Evolutionary conservation across 2,329 filamentous ascomycete species (phyloP), one percentile per base, ranked within the genome.

Genomic region (Seiridium cupressi): DNA sequence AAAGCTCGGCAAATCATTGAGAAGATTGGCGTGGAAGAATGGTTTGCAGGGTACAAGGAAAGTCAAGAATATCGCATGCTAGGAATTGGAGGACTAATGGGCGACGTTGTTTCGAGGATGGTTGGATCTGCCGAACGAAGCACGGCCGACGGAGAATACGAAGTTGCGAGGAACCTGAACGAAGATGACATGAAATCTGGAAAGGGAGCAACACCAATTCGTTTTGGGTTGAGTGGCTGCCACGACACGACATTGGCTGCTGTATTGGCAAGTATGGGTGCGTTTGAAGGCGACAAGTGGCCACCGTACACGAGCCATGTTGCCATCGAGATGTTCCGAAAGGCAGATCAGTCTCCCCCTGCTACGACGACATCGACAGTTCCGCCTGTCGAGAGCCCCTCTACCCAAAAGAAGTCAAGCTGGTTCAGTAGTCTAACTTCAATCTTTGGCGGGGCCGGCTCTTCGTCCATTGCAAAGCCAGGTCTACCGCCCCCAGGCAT

Each of bases 281-380:
- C 90, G 3, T 95, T 92, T 71, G 81, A 91, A 47, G 78, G 79
- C 26, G 84, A 84, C 53, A 82, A 83, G 42, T 99, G 95, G 95
- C 95, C 95, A 1, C 93, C 93, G 0, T 99, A 94, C 70, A 97
- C 94, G 0, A 94, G 91, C 67, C 93, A 96, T 68, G 84, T 99
- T 64, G 93, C 95, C 38, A 81, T 99, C 58, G 95, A 99, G 75
- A 82, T 98, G 63, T 97, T 98, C 79, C 86, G 84, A 46, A 83
- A 85, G 65, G 72, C 76, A 46, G 68, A 73, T 49, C 58, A 44
- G 8, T 53, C 68, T 44, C 57, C 63, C 5, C 31, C 53, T 34
- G 35, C 62, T 3, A 32, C 66, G 4, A 26, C 58, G 38, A 51
- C 53, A 32, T 54, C 26, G 9, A 60, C 62, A 5, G 60, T 60